phyloP scores from a whole-genome alignment of 176 grass and related monocot genomes.

The Typha latifolia region DNA sequence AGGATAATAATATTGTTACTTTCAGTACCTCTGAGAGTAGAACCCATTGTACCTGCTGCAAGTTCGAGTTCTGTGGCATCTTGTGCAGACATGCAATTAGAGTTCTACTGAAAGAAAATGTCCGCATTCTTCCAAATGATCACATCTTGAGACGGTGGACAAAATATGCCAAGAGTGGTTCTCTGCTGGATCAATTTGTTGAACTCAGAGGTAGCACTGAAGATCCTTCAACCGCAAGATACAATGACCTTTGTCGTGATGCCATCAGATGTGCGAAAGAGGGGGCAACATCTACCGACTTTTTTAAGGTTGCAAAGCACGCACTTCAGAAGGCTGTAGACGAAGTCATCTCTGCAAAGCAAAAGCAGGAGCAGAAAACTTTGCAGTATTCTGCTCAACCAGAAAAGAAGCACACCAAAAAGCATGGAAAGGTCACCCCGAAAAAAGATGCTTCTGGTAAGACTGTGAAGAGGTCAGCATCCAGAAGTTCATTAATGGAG shows the following conservation, averaged over 20 bases:
- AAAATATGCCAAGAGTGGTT: slow-evolving; percentile 66
- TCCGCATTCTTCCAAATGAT: slow-evolving; percentile 54
- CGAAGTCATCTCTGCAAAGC: slow-evolving; percentile 48
- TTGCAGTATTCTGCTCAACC: slow-evolving; percentile 25
- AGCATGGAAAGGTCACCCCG: slow-evolving; percentile 25
- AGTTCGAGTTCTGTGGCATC: slow-evolving; percentile 80
- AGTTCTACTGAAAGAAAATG: slow-evolving; percentile 64
- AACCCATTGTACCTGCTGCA: slow-evolving; percentile 62
- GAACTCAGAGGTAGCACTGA: slow-evolving; percentile 49
- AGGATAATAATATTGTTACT: slow-evolving; percentile 53
- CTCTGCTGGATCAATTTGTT: slow-evolving; percentile 45
- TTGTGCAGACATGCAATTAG: slow-evolving; percentile 82
- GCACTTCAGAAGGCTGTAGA: slow-evolving; percentile 54
- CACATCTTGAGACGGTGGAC: slow-evolving; percentile 94
- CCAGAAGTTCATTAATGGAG: slow-evolving; percentile 41
- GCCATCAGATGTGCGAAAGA: slow-evolving; percentile 68
- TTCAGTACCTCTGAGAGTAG: slow-evolving; percentile 41
- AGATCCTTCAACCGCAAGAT: slow-evolving; percentile 40
- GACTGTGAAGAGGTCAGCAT: slow-evolving; percentile 51
- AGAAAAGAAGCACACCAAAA: slow-evolving; percentile 47
- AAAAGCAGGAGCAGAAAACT: slow-evolving; percentile 31
- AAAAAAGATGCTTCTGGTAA: slow-evolving; percentile 31
- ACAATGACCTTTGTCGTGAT: slow-evolving; percentile 56
- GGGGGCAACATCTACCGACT: slow-evolving; percentile 50
- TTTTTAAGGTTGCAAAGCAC: slow-evolving; percentile 77